Conservation (phyloP, 2,329 filamentous ascomycete species). For the Alternaria metachromatica region DNA sequence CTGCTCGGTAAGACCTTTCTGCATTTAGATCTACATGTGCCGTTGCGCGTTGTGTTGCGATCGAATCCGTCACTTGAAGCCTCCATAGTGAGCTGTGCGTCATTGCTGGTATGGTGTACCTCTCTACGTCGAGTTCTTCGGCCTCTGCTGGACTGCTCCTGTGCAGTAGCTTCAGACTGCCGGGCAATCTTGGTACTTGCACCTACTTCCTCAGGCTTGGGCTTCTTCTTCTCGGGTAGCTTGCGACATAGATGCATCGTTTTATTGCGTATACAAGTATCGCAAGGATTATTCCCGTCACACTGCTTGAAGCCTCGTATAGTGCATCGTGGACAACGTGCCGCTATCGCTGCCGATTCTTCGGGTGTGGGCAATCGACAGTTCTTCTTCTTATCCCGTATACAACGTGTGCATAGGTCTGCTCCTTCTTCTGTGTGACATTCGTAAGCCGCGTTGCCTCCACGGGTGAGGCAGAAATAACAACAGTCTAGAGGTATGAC, state of each 20-base stretch:
- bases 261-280: slow-evolving; percentile 14
- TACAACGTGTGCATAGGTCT: slow-evolving; percentile 11
- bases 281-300: slow-evolving; percentile 10
- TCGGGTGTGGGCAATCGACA: slow-evolving; percentile 18
- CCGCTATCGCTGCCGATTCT: slow-evolving; percentile 14
- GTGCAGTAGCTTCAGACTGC: background rate
- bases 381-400: slow-evolving; percentile 9
- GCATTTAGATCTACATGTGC: background rate
- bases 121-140: background rate
- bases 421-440: slow-evolving; percentile 15
- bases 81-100: background rate
- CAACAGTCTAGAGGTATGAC: slow-evolving; percentile 18
- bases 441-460: slow-evolving; percentile 22
- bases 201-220: background rate
- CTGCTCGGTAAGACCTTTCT: background rate
- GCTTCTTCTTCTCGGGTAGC: background rate
- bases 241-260: slow-evolving; percentile 2
- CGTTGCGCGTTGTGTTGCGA: background rate
- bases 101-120: background rate
- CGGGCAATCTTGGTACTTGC: background rate
- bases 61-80: no score
- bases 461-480: slow-evolving; percentile 17
- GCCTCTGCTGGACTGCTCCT: background rate
- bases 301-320: slow-evolving; percentile 20
- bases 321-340: slow-evolving; percentile 23